These are phyloP conservation scores for Phytophthora fragariaefolia DNA, from an alignment of 352 stramenopile species.

Conservation along the genomic window DNA sequence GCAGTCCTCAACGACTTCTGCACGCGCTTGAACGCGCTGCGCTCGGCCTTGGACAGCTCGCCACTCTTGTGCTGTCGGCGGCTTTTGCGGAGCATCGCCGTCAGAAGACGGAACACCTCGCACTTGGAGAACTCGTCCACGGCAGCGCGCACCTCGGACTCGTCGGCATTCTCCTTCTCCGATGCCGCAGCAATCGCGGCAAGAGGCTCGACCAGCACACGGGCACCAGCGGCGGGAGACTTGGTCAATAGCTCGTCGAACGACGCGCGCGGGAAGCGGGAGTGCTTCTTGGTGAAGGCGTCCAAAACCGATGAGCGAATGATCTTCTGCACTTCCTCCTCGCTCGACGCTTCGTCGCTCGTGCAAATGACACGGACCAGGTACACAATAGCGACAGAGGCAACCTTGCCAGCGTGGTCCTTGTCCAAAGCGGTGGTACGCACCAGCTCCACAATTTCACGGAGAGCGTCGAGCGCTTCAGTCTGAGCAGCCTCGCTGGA, in stretches of 20 bases:
- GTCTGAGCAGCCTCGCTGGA: constrained; percentile 20
- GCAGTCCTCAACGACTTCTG: constrained; percentile 49
- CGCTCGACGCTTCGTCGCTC: constrained; percentile 17
- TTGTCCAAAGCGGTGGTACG: constrained; percentile 64
- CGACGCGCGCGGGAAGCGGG: constrained; percentile 68
- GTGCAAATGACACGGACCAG: constrained; percentile 59
- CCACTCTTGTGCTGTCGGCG: constrained; percentile 33
- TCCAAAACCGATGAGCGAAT: constrained; percentile 48
- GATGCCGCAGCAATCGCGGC: constrained; percentile 49
- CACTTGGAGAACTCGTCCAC: constrained; percentile 81
- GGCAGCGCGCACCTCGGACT: constrained; percentile 28
- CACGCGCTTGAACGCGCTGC: constrained; percentile 41
- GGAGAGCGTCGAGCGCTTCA: constrained; percentile 44
- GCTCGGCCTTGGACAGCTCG: constrained; percentile 37
- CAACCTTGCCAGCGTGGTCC: constrained; percentile 66
- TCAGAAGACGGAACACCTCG: constrained; percentile 80
- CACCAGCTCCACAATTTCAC: constrained; percentile 51
- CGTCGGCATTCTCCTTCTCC: constrained; percentile 34
- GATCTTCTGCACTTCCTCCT: constrained; percentile 40
- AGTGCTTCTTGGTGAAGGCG: constrained; percentile 86
- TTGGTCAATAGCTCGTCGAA: constrained; percentile 76
- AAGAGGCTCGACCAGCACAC: constrained; percentile 65
- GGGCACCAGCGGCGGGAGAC: constrained; percentile 54
- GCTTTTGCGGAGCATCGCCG: constrained; percentile 54
- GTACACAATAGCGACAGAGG: constrained; percentile 62